Evolutionary conservation across 1,284 basidiomycete species (phyloP), one percentile per base, ranked within the genome.

Genomic region (Cutaneotrichosporon cutaneum): DNA sequence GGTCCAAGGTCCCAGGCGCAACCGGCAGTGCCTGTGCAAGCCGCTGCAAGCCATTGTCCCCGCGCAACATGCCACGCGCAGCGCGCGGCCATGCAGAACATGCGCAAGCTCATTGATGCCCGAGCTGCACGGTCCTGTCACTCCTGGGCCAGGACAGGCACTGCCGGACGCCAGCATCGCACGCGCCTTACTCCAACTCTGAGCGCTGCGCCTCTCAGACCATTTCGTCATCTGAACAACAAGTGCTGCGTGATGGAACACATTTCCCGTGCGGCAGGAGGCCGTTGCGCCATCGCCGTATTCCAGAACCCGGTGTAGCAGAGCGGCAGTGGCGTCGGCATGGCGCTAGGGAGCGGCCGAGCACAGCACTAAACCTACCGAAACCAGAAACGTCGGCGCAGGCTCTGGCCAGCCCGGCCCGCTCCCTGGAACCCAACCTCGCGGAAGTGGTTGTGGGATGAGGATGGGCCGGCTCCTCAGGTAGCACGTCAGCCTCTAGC

Each of bases 81-180:
- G 24, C 4, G 11, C 21, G 22, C 22, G 6, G 22, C 22, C 9
- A 26, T 47, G 22, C 22, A 24, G 30, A 47, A 47, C 22, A 24
- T 26, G 45, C 27, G 6, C 18, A 30, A 18, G 24, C 26, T 51
- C 26, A 32, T 10, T 10, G 14, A n/a, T 51, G 30, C 30, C 30
- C 30, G 30, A 30, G 32, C 18, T 7, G 27, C 5, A 14, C 48
- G 27, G 26, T 30, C 16, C 48, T 24, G 26, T 27, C 26, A 30
- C 26, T 51, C 48, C 26, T 30, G 48, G 48, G 48, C 48, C 48
- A 27, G 26, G 48, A 51, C 48, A 51, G 48, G 48, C 48, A 51
- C 48, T 27, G 48, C 48, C 48, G 48, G 16, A 51, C 18, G 45
- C 48, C 18, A 27, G 30, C 30, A 13, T n/a, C 14, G n/a, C 16